phyloP scores from a whole-genome alignment of 345 rosid species.

The Gossypium anomalum region DNA sequence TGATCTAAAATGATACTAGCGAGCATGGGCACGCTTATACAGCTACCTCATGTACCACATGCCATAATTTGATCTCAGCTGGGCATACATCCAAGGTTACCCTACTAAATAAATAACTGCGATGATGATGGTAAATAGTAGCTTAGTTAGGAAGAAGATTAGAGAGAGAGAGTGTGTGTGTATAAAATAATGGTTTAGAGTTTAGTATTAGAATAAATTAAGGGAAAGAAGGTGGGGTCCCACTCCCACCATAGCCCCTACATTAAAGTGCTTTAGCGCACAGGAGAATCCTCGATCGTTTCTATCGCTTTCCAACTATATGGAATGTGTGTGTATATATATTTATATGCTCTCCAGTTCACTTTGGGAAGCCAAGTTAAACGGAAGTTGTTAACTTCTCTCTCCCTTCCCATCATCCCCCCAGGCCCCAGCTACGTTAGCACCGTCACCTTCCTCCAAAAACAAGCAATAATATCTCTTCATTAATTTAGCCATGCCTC shows the following conservation, averaged over 20 bases:
- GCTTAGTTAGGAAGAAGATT: neutral
- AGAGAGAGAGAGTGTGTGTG: too few relatives aligned
- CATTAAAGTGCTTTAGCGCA: conserved; percentile 18
- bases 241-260: conserved; percentile 36
- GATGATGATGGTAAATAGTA: conserved; percentile 17
- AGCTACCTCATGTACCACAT: neutral
- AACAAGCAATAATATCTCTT: conserved; percentile 11
- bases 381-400: conserved; percentile 30
- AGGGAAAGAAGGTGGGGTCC: conserved; percentile 34
- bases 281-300: conserved; percentile 23
- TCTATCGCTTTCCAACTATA: conserved; percentile 24
- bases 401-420: conserved; percentile 21
- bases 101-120: conserved; percentile 14
- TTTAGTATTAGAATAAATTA: conserved; percentile 33
- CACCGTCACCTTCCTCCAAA: conserved; percentile 11
- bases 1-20: neutral
- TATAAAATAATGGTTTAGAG: conserved; percentile 17
- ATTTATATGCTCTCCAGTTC: conserved; percentile 47
- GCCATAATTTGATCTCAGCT: conserved; percentile 17
- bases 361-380: conserved; percentile 41
- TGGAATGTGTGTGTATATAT: conserved; percentile 21
- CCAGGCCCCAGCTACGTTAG: conserved; percentile 6
- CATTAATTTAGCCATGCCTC: conserved; percentile 33
- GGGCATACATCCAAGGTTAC: conserved; percentile 7
- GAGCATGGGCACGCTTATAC: neutral